Base-by-base conservation (phyloP, 2,329 filamentous ascomycete genomes). In the Stylonectria norvegica region DNA sequence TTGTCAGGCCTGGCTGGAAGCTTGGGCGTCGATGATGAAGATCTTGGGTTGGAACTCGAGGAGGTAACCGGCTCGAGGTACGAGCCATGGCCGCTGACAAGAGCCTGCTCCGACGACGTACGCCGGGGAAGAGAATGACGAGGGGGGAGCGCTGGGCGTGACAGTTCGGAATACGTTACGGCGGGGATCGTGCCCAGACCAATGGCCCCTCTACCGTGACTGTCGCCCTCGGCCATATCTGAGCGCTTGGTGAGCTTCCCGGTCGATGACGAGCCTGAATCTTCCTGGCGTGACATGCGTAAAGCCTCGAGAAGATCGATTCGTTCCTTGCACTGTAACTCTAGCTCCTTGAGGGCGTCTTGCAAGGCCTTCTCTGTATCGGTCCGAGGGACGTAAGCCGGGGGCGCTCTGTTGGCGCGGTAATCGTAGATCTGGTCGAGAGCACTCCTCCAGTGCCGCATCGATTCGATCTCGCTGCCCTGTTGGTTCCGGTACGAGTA, bases 291-390 rank as follows among this genome's bases (percentile, higher is more conserved):
- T n/a, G 79, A 83, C 49, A 85, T 72, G 45, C 83, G 79, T 42
- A 97, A 69, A 5, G 90, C 85, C 59, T 93, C 85, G 5, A 97
- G 74, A 22, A 97, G 72, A 60, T 95, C 89, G 36, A 96, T 88
- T 34, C 90, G 79, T 66, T 97, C 91, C 63, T 93, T 91, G 65
- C 90, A 96, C 66, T 96, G 91, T 48, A 90, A 63, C 61, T 97
- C 89, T 58, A 97, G 77, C 56, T 89, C 78, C 43, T 81, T 79
- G 45, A 97, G 68, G 34, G 89, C 94, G 40, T 93, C 86, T 39
- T 86, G 77, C 41, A 97, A 68, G 3, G 88, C 83, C 56, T 79
- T 85, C 60, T 97, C 91, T 2, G 88, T 94, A 65, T 94, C 88
- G 36, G 81, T 84, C 56, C 81, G 81, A 15, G 88, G 82, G 10